Base-by-base conservation (phyloP, 2,329 filamentous ascomycete genomes). In the Verticillium longisporum region DNA sequence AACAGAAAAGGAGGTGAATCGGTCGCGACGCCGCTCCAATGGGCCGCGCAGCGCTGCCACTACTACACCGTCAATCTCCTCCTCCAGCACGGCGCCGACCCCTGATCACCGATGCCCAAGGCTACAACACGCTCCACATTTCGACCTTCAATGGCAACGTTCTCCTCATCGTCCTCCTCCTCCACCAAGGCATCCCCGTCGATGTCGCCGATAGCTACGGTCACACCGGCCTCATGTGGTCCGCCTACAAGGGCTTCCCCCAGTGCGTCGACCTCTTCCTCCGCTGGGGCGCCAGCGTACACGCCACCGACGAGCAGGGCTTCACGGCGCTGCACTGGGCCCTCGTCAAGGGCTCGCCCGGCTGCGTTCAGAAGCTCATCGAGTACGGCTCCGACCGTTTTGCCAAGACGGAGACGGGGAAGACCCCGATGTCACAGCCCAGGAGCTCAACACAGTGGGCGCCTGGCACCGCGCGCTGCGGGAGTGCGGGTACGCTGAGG, bases 181-280 rank as follows among this genome's bases (percentile, higher is more conserved):
- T 99, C 31, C 95, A 99, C 77, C 93, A 97, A 71, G 92, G 95
- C 71, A 95, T 99, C 63, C 91, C 92, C 15, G 92, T 99, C 64
- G 95, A 99, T 72, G 90, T 95, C 6, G 83, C 89, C 59, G 95
- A 99, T 75, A 86, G 86, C 58, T 94, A 92, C 72, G 92, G 93
- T 6, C 96, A 99, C 75, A 98, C 95, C 1, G 89, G 89, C 63
- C 82, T 99, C 63, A 99, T 99, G 95, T 99, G 95, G 95, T 92
- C 95, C 18, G 94, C 94, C 15, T 99, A 99, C 79, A 99, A 99
- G 76, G 95, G 96, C 38, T 97, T 89, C 72, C 91, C 94, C 0
- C 88, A 89, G 56, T 96, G 92, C 68, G 94, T 98, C 56, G 95
- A 98, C 71, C 75, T 98, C 54, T 94, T 97, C 66, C 78, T 99